Conservation (phyloP, 2,329 filamentous ascomycete genomes). For the Aschersonia sp. region DNA sequence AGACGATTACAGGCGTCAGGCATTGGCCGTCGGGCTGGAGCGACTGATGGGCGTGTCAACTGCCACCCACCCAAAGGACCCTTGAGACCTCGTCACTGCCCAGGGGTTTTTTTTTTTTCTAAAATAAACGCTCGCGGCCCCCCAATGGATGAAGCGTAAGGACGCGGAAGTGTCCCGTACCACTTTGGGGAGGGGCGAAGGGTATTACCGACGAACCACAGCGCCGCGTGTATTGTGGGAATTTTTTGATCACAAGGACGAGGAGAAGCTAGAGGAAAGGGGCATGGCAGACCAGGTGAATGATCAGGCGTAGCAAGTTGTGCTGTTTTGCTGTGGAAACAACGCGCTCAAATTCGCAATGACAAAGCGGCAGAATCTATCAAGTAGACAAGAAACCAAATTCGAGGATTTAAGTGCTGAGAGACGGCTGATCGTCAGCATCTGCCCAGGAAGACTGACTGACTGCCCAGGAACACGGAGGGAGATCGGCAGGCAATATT, state of each 20-base stretch:
- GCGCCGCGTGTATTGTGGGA: neutral
- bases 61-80: neutral
- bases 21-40: neutral
- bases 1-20: neutral
- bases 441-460: neutral
- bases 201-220: neutral
- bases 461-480: neutral
- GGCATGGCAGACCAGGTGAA: neutral
- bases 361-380: neutral
- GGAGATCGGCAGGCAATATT: neutral
- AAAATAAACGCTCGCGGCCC: neutral
- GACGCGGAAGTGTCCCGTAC: neutral
- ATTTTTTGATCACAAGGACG: neutral
- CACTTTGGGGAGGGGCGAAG: no score
- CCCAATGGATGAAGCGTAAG: neutral
- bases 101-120: neutral
- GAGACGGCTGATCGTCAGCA: neutral
- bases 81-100: neutral
- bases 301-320: neutral
- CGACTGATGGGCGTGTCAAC: neutral
- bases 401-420: neutral
- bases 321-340: neutral
- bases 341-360: neutral
- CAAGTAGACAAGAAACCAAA: neutral
- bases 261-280: neutral